phyloP scores from a whole-genome alignment of 768 basidiomycete genomes.

The Trametes maxima region DNA sequence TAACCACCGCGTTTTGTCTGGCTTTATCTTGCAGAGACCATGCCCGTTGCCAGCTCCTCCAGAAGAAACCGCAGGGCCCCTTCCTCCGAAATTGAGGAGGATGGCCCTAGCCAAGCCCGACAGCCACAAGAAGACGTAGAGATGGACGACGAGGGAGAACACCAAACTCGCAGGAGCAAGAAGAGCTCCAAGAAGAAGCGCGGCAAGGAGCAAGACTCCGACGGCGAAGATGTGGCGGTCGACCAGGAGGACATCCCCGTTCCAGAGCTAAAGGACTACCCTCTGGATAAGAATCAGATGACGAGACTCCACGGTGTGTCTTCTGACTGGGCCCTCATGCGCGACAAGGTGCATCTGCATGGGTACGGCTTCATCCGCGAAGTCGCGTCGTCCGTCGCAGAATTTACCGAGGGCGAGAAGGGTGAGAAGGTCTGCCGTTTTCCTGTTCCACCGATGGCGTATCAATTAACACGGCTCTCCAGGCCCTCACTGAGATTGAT shows the following conservation, averaged over 20 bases:
- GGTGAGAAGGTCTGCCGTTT: conserved; percentile 49
- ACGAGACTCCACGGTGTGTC: conserved; percentile 58
- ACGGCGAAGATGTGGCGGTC: conserved; percentile 35
- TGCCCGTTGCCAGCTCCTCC: conserved; percentile 37
- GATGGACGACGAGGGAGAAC: conserved; percentile 48
- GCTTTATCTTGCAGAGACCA: conserved; percentile 15
- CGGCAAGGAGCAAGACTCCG: conserved; percentile 38
- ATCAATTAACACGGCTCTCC: conserved; percentile 5
- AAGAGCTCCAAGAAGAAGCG: conserved; percentile 31
- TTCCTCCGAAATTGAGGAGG: conserved; percentile 44
- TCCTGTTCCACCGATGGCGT: too few species aligned
- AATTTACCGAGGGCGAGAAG: conserved; percentile 57
- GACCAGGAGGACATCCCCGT: conserved; percentile 43
- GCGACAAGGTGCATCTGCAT: conserved; percentile 46
- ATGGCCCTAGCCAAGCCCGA: conserved; percentile 22
- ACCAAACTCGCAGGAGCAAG: conserved; percentile 35
- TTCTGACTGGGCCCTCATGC: conserved; percentile 63
- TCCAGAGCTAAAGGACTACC: conserved; percentile 65
- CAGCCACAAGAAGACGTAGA: conserved; percentile 26
- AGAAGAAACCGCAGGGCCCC: conserved; percentile 45
- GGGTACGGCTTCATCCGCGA: conserved; percentile 51
- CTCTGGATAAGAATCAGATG: conserved; percentile 56
- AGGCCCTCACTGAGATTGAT: conserved; percentile 67
- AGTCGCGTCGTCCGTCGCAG: conserved; percentile 61
- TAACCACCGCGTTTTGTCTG: conserved; percentile 8